Conservation (phyloP, 306 rosid genomes). For the Vicia villosa region DNA sequence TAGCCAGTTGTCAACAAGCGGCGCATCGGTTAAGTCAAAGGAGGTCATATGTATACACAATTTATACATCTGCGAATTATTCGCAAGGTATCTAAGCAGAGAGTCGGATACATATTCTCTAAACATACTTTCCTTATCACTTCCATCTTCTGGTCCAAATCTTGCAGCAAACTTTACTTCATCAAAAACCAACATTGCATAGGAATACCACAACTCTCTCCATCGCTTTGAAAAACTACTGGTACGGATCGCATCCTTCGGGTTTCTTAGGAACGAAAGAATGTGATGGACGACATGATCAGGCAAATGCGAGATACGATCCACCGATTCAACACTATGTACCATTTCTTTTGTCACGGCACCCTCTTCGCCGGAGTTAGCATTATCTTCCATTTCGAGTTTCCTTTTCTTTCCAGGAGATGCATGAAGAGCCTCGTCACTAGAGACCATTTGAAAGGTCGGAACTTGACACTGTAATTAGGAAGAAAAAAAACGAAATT, state of each 20-base stretch:
- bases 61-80: slow-evolving; percentile 26
- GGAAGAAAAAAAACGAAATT: slow-evolving; percentile 15
- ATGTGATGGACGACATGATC: slow-evolving; percentile 54
- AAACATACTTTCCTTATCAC: slow-evolving; percentile 17
- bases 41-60: slow-evolving; percentile 39
- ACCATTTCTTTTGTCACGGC: slow-evolving; percentile 10
- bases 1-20: slow-evolving; percentile 35
- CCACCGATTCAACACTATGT: slow-evolving; percentile 27
- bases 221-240: slow-evolving; percentile 60
- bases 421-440: neutral
- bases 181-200: slow-evolving; percentile 47
- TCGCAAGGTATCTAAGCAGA: slow-evolving; percentile 8
- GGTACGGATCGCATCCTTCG: slow-evolving; percentile 51
- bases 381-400: neutral
- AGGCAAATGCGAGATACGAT: slow-evolving; percentile 50
- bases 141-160: slow-evolving; percentile 15
- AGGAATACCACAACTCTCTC: slow-evolving; percentile 56
- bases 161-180: slow-evolving; percentile 34
- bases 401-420: slow-evolving; percentile 22
- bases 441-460: slow-evolving; percentile 25
- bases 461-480: neutral
- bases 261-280: slow-evolving; percentile 42
- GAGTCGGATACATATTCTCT: slow-evolving; percentile 28
- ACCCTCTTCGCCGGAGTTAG: slow-evolving; percentile 2
- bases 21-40: slow-evolving; percentile 11